Conservation (phyloP, 129 eudicot species). For the Silybum marianum region DNA sequence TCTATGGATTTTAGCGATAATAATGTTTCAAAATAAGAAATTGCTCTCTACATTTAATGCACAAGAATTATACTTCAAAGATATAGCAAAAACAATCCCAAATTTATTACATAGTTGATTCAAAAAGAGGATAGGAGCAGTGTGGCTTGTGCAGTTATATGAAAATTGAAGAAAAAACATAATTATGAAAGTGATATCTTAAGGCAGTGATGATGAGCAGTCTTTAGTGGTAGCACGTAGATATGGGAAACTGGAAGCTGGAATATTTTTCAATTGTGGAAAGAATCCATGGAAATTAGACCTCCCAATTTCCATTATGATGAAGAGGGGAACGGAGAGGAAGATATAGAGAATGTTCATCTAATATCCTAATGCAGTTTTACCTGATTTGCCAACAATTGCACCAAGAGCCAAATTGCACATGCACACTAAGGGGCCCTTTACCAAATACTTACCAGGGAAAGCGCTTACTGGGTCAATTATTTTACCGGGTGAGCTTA, state of each 20-base stretch:
- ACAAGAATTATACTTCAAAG: constrained; percentile 7
- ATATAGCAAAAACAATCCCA: constrained; percentile 14
- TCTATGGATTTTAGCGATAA: constrained; percentile 2
- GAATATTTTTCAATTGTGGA: neutral
- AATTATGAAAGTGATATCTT: constrained; percentile 1
- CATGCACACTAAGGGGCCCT: neutral
- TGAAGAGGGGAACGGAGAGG: neutral
- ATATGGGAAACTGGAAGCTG: neutral
- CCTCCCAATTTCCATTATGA: neutral
- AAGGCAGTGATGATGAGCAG: constrained; percentile 2
- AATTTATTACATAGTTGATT: neutral
- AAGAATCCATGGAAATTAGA: neutral
- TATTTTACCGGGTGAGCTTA: no score
- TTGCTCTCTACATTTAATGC: constrained; percentile 10
- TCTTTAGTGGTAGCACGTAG: neutral
- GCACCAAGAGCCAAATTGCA: neutral
- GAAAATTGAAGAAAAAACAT: neutral
- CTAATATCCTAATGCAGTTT: neutral
- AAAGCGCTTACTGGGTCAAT: no score
- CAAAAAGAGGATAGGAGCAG: neutral
- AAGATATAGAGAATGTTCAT: constrained; percentile 5
- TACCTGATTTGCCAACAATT: neutral
- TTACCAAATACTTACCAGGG: no score
- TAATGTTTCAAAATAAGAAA: constrained; percentile 1
- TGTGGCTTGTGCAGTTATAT: neutral